Evolutionary conservation across 2,329 filamentous ascomycete genomes (phyloP).

Genomic region (Grosmannia penicillata): DNA sequence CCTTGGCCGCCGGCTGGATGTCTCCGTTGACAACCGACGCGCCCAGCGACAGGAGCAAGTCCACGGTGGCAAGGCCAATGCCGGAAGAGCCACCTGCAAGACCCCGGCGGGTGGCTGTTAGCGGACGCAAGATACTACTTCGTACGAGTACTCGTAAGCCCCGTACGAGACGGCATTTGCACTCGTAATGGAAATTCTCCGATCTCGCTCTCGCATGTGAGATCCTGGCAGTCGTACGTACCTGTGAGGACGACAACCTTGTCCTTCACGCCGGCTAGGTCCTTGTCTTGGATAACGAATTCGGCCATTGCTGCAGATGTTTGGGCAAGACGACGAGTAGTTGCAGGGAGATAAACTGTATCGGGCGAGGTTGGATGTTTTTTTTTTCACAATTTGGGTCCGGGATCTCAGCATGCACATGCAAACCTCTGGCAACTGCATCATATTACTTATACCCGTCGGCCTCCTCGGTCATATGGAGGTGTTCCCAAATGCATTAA

Average conservation of each 20-base stretch:
- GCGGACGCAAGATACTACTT: no score
- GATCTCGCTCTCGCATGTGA: no score
- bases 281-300: background rate
- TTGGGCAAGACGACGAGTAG: background rate
- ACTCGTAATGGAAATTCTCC: no score
- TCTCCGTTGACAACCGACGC: background rate
- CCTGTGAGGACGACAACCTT: conserved; percentile 1
- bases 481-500: no score
- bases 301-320: background rate
- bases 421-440: background rate
- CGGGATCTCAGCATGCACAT: no score
- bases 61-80: conserved; percentile 2
- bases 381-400: background rate
- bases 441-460: background rate
- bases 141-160: no score
- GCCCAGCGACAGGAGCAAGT: background rate
- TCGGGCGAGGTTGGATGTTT: no score
- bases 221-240: no score
- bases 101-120: background rate
- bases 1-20: background rate
- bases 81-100: background rate
- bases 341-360: background rate
- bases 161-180: no score
- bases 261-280: background rate
- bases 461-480: background rate